A percentile compares a stretch with the other conserved stretches of the same genome.
phyloP scores from a whole-genome alignment of 2,329 filamentous ascomycete species.

The Sclerotinia subarctica region DNA sequence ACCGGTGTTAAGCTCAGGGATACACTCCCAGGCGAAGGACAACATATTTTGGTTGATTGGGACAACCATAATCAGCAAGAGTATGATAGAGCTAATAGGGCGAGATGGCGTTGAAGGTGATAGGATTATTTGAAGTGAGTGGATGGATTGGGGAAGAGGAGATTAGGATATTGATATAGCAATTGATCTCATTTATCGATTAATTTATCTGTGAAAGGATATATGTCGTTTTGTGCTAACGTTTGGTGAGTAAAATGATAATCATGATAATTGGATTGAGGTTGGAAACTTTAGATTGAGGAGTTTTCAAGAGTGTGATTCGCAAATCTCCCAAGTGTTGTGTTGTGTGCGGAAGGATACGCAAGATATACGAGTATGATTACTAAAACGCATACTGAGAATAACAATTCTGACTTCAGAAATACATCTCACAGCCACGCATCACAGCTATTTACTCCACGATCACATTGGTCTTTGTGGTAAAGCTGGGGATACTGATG shows the following conservation, averaged over 20 bases:
- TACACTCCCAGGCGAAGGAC: background rate
- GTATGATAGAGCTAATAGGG: background rate
- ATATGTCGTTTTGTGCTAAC: no score
- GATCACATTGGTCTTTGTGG: background rate
- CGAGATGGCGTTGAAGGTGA: background rate
- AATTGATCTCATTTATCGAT: no score
- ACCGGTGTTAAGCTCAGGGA: background rate
- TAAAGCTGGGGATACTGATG: background rate
- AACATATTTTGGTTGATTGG: background rate
- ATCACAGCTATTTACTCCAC: background rate
- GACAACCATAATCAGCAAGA: background rate
- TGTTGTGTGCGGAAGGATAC: background rate
- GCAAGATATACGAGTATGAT: background rate
- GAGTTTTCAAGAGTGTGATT: no score
- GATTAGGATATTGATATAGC: no score
- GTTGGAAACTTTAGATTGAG: no score
- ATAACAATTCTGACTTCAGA: background rate
- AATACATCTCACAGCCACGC: no score
- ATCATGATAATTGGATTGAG: no score
- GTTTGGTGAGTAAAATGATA: no score
- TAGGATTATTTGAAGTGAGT: background rate
- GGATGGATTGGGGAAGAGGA: no score
- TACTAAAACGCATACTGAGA: background rate
- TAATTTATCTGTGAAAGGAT: no score
- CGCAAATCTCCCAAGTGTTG: no score